A percentile compares a stretch with the other conserved stretches of the same genome.
Evolutionary conservation across 2,329 filamentous ascomycete genomes (phyloP).

Genomic region (Incumbomyces delicatus): DNA sequence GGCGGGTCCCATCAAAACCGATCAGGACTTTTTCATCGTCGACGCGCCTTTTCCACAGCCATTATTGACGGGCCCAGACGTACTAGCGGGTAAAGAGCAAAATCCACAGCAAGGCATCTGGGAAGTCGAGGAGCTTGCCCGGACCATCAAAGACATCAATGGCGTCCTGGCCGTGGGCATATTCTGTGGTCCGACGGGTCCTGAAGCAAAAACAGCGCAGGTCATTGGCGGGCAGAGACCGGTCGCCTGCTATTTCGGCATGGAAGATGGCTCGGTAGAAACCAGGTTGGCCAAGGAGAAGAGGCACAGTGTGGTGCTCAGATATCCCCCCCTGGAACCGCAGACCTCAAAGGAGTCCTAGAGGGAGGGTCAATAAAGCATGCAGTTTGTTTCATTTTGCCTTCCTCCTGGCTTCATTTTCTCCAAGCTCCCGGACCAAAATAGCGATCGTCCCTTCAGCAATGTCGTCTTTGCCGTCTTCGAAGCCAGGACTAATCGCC

Average conservation of each 20-base stretch:
- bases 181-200: constrained; percentile 73
- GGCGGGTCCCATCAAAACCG: constrained; percentile 72
- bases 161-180: constrained; percentile 89
- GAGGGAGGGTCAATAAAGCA: background rate
- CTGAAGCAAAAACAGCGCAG: constrained; percentile 53
- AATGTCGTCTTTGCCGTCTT: constrained; percentile 69
- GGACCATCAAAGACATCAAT: constrained; percentile 66
- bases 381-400: constrained; percentile 48
- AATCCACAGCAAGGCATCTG: constrained; percentile 43
- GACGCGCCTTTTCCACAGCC: constrained; percentile 73
- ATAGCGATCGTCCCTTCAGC: constrained; percentile 65
- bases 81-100: constrained; percentile 38
- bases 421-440: constrained; percentile 71
- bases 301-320: constrained; percentile 15
- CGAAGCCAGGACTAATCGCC: constrained; percentile 75
- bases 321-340: constrained; percentile 16
- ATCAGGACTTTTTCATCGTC: constrained; percentile 81
- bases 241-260: constrained; percentile 88
- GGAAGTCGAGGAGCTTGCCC: constrained; percentile 68
- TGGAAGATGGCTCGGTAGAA: constrained; percentile 63
- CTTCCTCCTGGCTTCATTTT: constrained; percentile 82
- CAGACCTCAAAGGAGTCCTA: background rate
- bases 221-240: constrained; percentile 74
- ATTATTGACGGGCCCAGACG: constrained; percentile 55
- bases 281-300: constrained; percentile 36